phyloP scores from a whole-genome alignment of 495 filamentous ascomycete species.

The Lophiotrema nucula region DNA sequence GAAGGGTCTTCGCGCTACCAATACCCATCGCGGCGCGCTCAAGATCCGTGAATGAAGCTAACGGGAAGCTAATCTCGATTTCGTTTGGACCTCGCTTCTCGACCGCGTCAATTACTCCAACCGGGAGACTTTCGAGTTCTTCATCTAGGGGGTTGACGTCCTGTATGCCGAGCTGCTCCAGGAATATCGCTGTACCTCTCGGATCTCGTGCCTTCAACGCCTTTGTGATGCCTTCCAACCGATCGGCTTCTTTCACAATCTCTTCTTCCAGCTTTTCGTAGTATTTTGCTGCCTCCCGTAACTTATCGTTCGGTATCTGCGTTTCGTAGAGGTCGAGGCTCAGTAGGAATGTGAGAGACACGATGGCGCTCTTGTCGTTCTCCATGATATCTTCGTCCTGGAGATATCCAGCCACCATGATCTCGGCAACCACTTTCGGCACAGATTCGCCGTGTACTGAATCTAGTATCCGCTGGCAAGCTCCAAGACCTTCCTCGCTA shows the following conservation, averaged over 20 bases:
- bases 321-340: conserved; percentile 6
- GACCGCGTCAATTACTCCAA: conserved; percentile 19
- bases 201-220: conserved; percentile 25
- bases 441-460: neutral
- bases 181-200: conserved; percentile 17
- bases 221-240: conserved; percentile 11
- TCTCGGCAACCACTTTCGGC: conserved; percentile 1
- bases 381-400: conserved; percentile 6
- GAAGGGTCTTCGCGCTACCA: conserved; percentile 16
- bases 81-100: conserved; percentile 21
- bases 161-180: conserved; percentile 21
- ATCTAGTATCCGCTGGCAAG: conserved; percentile 16
- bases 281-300: conserved; percentile 14
- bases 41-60: conserved; percentile 18
- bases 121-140: conserved; percentile 24
- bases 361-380: conserved; percentile 15
- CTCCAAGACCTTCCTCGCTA: conserved; percentile 10
- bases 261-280: conserved; percentile 5
- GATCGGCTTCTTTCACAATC: conserved; percentile 19
- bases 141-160: conserved; percentile 25
- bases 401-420: conserved; percentile 12
- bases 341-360: conserved; percentile 8
- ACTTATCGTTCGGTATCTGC: conserved; percentile 3
- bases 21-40: conserved; percentile 22
- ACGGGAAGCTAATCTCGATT: conserved; percentile 33